Evolutionary conservation across 1,284 basidiomycete genomes (phyloP).

Genomic region (Jaminaea rosea): DNA sequence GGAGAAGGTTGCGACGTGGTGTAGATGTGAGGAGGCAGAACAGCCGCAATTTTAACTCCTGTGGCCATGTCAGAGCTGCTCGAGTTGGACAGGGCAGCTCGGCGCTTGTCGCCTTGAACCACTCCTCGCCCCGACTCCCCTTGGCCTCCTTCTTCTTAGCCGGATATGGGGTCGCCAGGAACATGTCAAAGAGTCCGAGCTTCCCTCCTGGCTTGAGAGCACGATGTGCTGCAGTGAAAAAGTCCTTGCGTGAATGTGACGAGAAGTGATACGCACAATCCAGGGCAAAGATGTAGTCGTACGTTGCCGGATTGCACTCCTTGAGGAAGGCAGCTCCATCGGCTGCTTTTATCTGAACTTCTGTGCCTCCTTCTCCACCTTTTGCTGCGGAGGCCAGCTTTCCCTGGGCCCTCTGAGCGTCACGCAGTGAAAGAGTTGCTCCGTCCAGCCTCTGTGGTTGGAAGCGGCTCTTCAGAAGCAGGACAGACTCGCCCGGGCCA

Average conservation of each 20-base stretch:
- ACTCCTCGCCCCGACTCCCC: no score
- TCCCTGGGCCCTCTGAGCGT: slow-evolving; percentile 24
- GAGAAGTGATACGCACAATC: slow-evolving; percentile 46
- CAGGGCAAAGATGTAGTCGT: slow-evolving; percentile 38
- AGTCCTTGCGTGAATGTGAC: slow-evolving; percentile 14
- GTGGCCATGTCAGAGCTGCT: neutral
- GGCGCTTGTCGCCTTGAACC: neutral
- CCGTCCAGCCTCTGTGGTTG: slow-evolving; percentile 28
- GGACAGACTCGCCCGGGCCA: slow-evolving; percentile 39
- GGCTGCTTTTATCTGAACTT: no score
- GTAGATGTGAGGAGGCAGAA: neutral
- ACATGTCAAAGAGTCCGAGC: slow-evolving; percentile 35
- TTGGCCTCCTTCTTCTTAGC: neutral
- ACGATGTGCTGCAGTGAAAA: slow-evolving; percentile 18
- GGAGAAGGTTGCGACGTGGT: slow-evolving; percentile 16
- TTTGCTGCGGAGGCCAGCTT: no score
- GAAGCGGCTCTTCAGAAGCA: slow-evolving; percentile 17
- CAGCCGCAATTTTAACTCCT: neutral
- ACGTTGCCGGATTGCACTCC: slow-evolving; percentile 13
- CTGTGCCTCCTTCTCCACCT: no score
- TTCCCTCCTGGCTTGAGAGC: slow-evolving; percentile 24
- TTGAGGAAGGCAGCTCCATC: slow-evolving; percentile 15
- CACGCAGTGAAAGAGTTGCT: slow-evolving; percentile 27
- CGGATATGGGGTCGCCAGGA: slow-evolving; percentile 30
- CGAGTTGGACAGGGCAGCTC: neutral